These are phyloP conservation scores for Lithocarpus polystachyus DNA, from an alignment of 306 rosid species.

Conservation along the genomic window DNA sequence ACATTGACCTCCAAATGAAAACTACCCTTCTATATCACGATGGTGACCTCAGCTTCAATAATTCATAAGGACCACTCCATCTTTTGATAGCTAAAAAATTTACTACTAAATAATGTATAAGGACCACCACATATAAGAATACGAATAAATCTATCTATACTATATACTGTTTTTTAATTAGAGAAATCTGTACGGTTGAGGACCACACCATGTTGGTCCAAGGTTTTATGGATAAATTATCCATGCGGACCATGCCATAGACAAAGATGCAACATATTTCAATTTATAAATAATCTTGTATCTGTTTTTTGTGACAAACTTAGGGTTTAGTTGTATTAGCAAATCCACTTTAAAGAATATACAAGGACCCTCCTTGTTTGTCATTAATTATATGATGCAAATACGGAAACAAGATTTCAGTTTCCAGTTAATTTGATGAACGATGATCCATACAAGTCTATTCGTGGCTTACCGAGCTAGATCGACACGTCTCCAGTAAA, in stretches of 20 bases:
- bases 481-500: too few relatives aligned
- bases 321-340: not conserved
- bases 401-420: too few relatives aligned
- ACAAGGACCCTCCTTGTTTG: not conserved
- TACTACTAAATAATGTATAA: not conserved
- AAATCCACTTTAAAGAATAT: not conserved
- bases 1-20: too few relatives aligned
- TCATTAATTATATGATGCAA: too few relatives aligned
- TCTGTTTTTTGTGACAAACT: not conserved
- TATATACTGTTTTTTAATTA: not conserved
- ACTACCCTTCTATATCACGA: not conserved
- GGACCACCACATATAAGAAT: not conserved
- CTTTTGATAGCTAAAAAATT: too few relatives aligned
- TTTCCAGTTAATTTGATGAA: too few relatives aligned
- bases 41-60: not conserved
- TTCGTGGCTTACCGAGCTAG: too few relatives aligned
- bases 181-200: not conserved
- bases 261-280: not conserved
- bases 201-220: not conserved
- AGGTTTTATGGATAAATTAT: not conserved
- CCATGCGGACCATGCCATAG: not conserved
- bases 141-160: not conserved
- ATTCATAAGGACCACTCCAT: too few relatives aligned
- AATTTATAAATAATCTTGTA: not conserved
- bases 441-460: too few relatives aligned